Evolutionary conservation across 805 yeast species (phyloP), one percentile per base, ranked within the genome.

Genomic region (Myxozyma neotropica): DNA sequence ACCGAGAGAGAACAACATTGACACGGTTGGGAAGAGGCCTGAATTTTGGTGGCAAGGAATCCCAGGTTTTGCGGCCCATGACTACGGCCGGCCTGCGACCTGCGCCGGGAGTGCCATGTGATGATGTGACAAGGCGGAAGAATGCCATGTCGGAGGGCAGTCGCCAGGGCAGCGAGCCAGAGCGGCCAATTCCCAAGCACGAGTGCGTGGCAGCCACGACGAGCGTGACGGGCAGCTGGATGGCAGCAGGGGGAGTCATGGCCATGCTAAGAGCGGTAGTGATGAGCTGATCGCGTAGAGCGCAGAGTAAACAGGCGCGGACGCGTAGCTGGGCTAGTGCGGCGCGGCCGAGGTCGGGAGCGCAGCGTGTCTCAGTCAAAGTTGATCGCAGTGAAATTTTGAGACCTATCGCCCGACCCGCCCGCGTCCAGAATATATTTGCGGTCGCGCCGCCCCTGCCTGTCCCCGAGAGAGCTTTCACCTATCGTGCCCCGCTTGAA

Each of bases 11-110:
- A 0, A 94, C 83, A 13, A 91, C 83, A 72, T 94, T 94, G 27
- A 83, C 57, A 58, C 99, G 80, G 50, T 78, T 83, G 2, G 86
- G 85, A 46, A 94, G 78, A 0, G 99, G 99, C 63, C 96, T 78
- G 74, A 90, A 94, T 70, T 81, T 85, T 1, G 74, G 62, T 0
- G 99, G 98, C 33, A 94, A 92, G 6, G 96, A 88, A 33, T 91
- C 94, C 96, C 97, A 94, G 1, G 98, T 93, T 70, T 85, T 88
- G 59, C 97, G 80, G 13, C 99, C 99, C 99, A 94, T 94, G 2
- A 94, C 80, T 13, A 94, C 98, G 0, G 89, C 95, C 70, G 90
- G 89, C 54, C 29, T 47, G 12, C 26, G 26, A 1, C 17, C 73
- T 75, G 75, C 73, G 2, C 70, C 71, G 1, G 63, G 56, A 27